Percentiles rank a stretch among this genome's conserved stretches.
These are phyloP conservation scores for Rhodotorula sphaerocarpa DNA, from an alignment of 768 basidiomycete genomes.

Conservation along the genomic window DNA sequence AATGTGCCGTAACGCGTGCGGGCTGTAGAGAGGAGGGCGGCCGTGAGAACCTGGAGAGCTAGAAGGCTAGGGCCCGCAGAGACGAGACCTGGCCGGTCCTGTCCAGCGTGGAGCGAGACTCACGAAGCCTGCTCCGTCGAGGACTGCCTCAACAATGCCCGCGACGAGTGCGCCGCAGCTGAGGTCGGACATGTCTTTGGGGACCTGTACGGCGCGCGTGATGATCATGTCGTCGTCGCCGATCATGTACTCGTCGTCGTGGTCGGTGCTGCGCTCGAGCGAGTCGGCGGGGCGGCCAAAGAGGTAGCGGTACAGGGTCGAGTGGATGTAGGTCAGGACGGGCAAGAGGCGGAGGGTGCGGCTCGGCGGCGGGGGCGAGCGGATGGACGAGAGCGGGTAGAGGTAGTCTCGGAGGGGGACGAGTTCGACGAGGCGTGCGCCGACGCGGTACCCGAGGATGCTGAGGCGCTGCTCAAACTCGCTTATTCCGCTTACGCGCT, in stretches of 20 bases:
- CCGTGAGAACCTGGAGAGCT: too few species aligned
- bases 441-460: conserved; percentile 85
- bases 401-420: conserved; percentile 66
- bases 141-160: conserved; percentile 90
- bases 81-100: too few species aligned
- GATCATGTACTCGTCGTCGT: conserved; percentile 98
- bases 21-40: conserved; percentile 57
- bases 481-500: conserved; percentile 84
- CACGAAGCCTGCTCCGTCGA: conserved; percentile 89
- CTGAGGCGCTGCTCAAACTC: conserved; percentile 93
- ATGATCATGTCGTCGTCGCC: conserved; percentile 91
- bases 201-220: conserved; percentile 85
- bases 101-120: too few species aligned
- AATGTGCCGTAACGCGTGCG: conserved; percentile 90
- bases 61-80: background rate
- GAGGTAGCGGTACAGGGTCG: conserved; percentile 87
- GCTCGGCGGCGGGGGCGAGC: conserved; percentile 65
- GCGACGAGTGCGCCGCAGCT: conserved; percentile 97
- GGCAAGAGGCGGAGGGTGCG: conserved; percentile 84
- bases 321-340: conserved; percentile 86
- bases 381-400: conserved; percentile 41
- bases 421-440: conserved; percentile 77
- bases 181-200: conserved; percentile 83
- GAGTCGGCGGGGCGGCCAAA: conserved; percentile 91
- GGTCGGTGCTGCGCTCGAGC: conserved; percentile 90